Evolutionary conservation across 2,329 filamentous ascomycete genomes (phyloP).

Genomic region (Cladorrhinum sp.): DNA sequence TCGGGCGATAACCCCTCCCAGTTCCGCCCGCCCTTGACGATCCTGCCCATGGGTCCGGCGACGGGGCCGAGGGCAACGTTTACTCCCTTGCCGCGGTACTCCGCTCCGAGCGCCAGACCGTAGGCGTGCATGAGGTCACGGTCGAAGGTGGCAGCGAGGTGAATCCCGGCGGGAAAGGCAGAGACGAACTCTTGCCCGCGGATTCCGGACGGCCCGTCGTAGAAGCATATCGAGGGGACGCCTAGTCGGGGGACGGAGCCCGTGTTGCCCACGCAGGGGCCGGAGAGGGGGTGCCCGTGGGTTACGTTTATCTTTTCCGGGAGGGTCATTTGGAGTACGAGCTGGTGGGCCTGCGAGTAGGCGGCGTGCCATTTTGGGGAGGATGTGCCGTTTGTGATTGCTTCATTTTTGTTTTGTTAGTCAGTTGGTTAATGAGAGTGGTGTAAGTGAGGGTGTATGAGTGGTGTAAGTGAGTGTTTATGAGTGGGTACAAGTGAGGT

Average conservation of each 20-base stretch:
- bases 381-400: slow-evolving; percentile 30
- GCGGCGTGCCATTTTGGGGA: slow-evolving; percentile 34
- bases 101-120: slow-evolving; percentile 64
- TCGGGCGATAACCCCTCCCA: slow-evolving; percentile 52
- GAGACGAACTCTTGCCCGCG: slow-evolving; percentile 36
- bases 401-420: slow-evolving; percentile 18
- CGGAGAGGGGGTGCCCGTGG: slow-evolving; percentile 32
- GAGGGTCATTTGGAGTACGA: slow-evolving; percentile 39
- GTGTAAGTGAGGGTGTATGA: background rate
- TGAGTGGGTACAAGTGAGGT: too few relatives aligned
- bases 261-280: slow-evolving; percentile 34
- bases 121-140: slow-evolving; percentile 62
- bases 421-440: background rate
- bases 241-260: slow-evolving; percentile 38
- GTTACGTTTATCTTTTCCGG: slow-evolving; percentile 42
- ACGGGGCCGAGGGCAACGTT: slow-evolving; percentile 63
- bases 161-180: slow-evolving; percentile 64
- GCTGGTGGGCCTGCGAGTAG: slow-evolving; percentile 33
- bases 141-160: slow-evolving; percentile 70
- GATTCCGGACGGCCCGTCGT: slow-evolving; percentile 39
- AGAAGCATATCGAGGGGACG: slow-evolving; percentile 43
- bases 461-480: background rate
- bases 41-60: slow-evolving; percentile 59
- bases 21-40: slow-evolving; percentile 58
- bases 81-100: slow-evolving; percentile 66